Evolutionary conservation across 169 alveolate species (phyloP).

Genomic region (Eimeria praecox): DNA sequence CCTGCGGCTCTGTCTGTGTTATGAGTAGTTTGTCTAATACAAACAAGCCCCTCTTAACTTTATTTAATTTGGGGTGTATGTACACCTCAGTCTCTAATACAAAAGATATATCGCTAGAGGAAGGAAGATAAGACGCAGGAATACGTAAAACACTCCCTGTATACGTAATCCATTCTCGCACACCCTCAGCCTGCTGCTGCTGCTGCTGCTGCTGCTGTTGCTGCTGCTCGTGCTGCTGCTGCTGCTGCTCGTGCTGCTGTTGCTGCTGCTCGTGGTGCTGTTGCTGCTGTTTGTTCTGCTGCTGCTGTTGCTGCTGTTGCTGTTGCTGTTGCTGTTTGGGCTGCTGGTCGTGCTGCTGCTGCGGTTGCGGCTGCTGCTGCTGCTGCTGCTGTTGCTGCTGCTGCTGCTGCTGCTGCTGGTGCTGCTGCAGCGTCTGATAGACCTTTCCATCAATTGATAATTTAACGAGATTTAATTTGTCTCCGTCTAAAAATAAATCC

Average conservation of each 20-base stretch:
- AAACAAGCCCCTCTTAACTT: not conserved
- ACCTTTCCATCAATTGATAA: no score
- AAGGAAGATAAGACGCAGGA: not conserved
- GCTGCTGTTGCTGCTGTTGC: no score
- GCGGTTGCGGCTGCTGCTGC: no score
- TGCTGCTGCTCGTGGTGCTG: not conserved
- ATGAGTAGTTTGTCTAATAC: constrained; percentile 81
- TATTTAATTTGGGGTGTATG: not conserved
- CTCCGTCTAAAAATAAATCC: no score
- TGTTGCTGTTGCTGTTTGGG: no score
- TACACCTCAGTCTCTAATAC: not conserved
- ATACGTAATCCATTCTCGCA: not conserved
- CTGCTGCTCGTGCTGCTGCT: not conserved
- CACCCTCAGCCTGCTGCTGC: not conserved
- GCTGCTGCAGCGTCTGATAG: no score
- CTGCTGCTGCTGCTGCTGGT: no score
- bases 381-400: no score
- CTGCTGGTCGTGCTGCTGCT: no score
- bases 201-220: constrained; percentile 10
- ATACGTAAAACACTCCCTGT: not conserved
- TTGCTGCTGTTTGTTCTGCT: not conserved
- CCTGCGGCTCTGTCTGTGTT: constrained; percentile 94
- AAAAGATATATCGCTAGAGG: not conserved
- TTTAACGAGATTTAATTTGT: no score
- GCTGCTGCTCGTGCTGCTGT: not conserved